These are phyloP conservation scores for Pseudocercospora musae DNA, from an alignment of 2,329 filamentous ascomycete genomes.

Conservation along the genomic window DNA sequence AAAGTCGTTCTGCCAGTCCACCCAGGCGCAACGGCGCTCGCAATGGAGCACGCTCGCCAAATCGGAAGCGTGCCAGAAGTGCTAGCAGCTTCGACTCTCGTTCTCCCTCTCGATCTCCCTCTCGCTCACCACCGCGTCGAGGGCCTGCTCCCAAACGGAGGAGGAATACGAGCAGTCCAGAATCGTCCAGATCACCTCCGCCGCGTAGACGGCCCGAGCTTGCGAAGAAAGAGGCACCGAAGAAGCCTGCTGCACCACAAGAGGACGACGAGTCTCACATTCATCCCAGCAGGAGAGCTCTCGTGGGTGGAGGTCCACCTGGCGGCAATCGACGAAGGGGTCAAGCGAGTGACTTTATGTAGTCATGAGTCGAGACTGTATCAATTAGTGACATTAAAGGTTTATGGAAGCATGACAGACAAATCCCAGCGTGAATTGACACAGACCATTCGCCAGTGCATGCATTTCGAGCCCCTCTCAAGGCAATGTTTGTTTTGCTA, in stretches of 20 bases:
- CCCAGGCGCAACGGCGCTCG: conserved; percentile 16
- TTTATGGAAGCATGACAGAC: not conserved
- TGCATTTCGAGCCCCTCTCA: too few species aligned
- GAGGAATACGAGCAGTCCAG: conserved; percentile 32
- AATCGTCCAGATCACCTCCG: conserved; percentile 28
- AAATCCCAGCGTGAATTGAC: not conserved
- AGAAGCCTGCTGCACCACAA: conserved; percentile 7
- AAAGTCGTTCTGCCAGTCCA: conserved; percentile 25
- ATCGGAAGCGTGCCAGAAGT: conserved; percentile 22
- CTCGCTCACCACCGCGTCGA: conserved; percentile 15
- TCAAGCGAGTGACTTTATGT: conserved; percentile 30
- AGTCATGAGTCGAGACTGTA: not conserved
- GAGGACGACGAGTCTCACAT: conserved; percentile 35
- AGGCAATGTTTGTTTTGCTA: too few species aligned
- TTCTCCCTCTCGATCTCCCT: conserved; percentile 23
- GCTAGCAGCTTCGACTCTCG: conserved; percentile 26
- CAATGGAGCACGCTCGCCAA: conserved; percentile 22
- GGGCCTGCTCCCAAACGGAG: conserved; percentile 25
- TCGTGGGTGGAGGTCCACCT: conserved; percentile 26
- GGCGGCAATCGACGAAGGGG: conserved; percentile 20
- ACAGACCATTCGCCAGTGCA: not conserved
- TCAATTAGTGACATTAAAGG: not conserved
- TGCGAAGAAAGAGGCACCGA: conserved; percentile 1
- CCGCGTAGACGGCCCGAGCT: conserved; percentile 4
- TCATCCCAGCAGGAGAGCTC: conserved; percentile 35